A percentile compares a stretch with the other conserved stretches of the same genome.
Evolutionary conservation across 2,329 filamentous ascomycete genomes (phyloP).

Genomic region (Cladophialophora immunda): DNA sequence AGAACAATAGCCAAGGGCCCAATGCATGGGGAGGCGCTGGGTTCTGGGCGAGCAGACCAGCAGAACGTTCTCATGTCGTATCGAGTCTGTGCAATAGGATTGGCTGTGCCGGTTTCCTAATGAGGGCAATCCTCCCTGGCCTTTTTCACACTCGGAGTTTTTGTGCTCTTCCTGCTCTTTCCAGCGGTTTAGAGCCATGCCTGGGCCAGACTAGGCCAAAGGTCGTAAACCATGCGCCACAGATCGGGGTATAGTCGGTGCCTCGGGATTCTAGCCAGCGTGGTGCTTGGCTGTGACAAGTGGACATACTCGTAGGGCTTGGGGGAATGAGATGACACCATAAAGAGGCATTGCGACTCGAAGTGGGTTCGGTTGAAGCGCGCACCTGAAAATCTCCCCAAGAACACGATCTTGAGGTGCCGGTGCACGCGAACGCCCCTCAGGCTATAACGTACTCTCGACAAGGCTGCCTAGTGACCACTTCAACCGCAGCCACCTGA

Average conservation of each 20-base stretch:
- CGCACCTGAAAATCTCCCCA: no score
- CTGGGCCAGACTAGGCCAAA: neutral
- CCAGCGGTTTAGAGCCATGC: neutral
- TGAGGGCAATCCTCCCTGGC: neutral
- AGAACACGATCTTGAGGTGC: no score
- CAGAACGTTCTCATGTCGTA: neutral
- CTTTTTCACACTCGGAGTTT: neutral
- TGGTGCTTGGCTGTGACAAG: neutral
- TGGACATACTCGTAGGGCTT: neutral
- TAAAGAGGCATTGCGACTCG: neutral
- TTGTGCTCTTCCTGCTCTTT: neutral
- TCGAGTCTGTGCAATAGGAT: neutral
- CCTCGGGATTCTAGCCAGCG: neutral
- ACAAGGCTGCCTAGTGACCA: no score
- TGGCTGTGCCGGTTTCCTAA: neutral
- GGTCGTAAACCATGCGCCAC: neutral
- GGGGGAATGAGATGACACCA: neutral
- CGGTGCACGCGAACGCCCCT: no score
- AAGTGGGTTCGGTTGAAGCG: neutral
- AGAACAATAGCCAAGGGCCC: neutral
- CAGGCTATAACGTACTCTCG: no score
- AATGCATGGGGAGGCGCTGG: neutral
- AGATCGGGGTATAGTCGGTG: neutral
- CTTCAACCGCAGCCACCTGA: no score
- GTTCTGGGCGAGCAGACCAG: neutral